phyloP scores from a whole-genome alignment of 2,329 filamentous ascomycete species.

The Aureobasidium vineae region DNA sequence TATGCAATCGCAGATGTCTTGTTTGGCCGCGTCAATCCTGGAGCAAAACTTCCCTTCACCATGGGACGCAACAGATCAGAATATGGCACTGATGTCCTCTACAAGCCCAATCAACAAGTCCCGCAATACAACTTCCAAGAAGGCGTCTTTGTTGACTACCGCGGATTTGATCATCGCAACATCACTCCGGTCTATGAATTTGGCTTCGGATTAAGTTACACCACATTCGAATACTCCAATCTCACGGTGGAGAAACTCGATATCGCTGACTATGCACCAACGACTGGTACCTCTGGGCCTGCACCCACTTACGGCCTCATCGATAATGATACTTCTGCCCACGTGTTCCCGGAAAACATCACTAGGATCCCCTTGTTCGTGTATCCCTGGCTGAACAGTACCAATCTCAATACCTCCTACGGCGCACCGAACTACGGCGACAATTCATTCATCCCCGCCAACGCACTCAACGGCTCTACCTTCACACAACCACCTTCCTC shows the following conservation, averaged over 20 bases:
- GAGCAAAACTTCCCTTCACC: constrained; percentile 73
- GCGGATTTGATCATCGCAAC: constrained; percentile 64
- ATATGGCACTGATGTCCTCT: constrained; percentile 65
- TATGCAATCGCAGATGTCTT: constrained; percentile 73
- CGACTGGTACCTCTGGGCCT: constrained; percentile 57
- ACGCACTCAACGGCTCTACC: constrained; percentile 55
- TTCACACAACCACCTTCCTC: constrained; percentile 61
- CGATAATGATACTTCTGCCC: constrained; percentile 48
- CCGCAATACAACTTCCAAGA: constrained; percentile 71
- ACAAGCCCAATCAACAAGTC: constrained; percentile 64
- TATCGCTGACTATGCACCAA: constrained; percentile 55
- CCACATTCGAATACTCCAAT: constrained; percentile 68
- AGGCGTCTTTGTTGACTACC: constrained; percentile 75
- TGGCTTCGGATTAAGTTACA: constrained; percentile 74
- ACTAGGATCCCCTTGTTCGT: constrained; percentile 56
- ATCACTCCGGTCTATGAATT: constrained; percentile 72
- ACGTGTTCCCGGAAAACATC: constrained; percentile 63
- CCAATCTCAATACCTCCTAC: constrained; percentile 59
- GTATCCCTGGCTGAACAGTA: constrained; percentile 67
- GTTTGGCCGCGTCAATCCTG: constrained; percentile 72
- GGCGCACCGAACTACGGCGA: constrained; percentile 60
- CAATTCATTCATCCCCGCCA: constrained; percentile 58
- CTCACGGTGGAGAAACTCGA: constrained; percentile 52
- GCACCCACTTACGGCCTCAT: constrained; percentile 60
- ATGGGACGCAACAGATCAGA: constrained; percentile 65